Base-by-base conservation (phyloP, 352 stramenopile genomes). In the Pythium plurisporium region DNA sequence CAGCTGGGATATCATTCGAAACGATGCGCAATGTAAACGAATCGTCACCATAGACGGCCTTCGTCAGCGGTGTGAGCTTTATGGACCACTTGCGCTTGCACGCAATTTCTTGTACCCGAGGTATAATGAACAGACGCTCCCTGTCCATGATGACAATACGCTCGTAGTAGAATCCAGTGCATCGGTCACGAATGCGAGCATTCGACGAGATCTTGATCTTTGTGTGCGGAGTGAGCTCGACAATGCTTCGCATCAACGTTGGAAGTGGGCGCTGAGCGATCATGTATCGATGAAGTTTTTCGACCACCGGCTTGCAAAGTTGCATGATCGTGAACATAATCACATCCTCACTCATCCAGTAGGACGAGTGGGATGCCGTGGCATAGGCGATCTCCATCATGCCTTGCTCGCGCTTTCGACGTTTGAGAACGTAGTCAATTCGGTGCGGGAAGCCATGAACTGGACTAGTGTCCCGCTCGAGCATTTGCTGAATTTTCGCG, bases 291-390 rank as follows among this genome's bases (percentile, higher is more conserved):
- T 91, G 84, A 4, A 94, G 62, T 19, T 82, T 87, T 26, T 90
- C 79, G 34, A 90, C 82, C 20, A 94, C 81, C 3, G 84, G 84
- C n/a, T 89, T 75, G 54, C 84, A 92, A 23, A 94, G 65, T 49
- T 92, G 84, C 74, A 94, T 87, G 37, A 94, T 69, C 15, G 78
- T 87, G 46, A 94, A 91, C 14, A 96, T 62, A n/a, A 93, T 79
- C 7, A 94, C 79, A 37, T 94, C 84, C 37, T 94, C 76, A 44
- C 82, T 94, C 70, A 89, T 89, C 86, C 86, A 96, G 66, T 96
- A 96, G 0, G 84, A 93, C 3, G 84, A 94, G 57, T 96, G 86
- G 1, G 86, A 93, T 14, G 76, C 77, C 20, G 79, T 77, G 15
- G 86, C 86, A 48, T 86, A 93, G 4, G 84, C 82, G 33, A 94